Evolutionary conservation across 2,329 filamentous ascomycete species (phyloP).

Genomic region (Epichloe uncinata): DNA sequence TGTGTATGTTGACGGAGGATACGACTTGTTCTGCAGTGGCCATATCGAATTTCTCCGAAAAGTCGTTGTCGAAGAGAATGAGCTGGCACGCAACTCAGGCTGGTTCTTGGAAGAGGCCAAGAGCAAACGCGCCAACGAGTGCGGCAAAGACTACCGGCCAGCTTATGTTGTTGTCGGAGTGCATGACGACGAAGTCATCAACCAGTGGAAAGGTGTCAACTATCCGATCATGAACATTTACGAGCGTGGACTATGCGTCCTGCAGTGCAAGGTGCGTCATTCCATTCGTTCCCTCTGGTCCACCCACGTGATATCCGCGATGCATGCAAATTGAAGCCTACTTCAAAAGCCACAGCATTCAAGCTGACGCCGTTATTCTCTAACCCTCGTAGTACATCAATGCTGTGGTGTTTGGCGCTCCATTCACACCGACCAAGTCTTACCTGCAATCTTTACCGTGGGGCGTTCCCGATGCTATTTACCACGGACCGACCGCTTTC

Average conservation of each 20-base stretch:
- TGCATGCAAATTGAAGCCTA: not conserved
- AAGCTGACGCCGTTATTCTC: not conserved
- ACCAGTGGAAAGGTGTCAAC: constrained; percentile 92
- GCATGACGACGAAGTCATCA: constrained; percentile 91
- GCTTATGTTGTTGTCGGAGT: constrained; percentile 86
- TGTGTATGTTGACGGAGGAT: constrained; percentile 92
- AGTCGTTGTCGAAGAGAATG: constrained; percentile 62
- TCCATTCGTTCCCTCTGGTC: not conserved
- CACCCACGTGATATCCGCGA: too few relatives aligned
- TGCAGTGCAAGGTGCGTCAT: constrained; percentile 71
- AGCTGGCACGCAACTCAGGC: constrained; percentile 49
- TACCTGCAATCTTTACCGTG: constrained; percentile 68
- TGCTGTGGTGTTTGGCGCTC: constrained; percentile 77
- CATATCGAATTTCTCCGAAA: constrained; percentile 88
- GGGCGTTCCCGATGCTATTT: constrained; percentile 65
- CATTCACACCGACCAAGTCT: constrained; percentile 67
- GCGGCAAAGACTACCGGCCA: constrained; percentile 61
- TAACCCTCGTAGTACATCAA: constrained; percentile 56
- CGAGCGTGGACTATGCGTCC: constrained; percentile 84
- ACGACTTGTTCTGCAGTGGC: constrained; percentile 90
- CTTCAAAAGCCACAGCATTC: not conserved
- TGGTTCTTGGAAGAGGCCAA: constrained; percentile 60
- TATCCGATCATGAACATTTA: constrained; percentile 99
- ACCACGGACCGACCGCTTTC: constrained; percentile 92
- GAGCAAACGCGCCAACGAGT: constrained; percentile 43